These are phyloP conservation scores for Flaveria trinervia DNA, from an alignment of 129 eudicot species.

Conservation along the genomic window DNA sequence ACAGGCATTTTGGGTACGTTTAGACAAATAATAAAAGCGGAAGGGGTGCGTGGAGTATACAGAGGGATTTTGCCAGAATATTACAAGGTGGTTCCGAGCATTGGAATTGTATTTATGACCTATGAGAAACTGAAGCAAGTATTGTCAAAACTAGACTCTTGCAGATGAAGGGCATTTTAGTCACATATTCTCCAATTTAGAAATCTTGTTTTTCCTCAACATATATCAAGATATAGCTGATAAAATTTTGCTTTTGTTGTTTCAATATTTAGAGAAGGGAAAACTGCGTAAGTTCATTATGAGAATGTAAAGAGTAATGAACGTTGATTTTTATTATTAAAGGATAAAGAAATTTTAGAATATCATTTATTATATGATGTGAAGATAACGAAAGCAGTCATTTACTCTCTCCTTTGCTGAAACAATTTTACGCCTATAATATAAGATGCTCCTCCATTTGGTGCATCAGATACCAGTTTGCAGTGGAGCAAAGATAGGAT, in stretches of 20 bases:
- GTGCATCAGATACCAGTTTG: no score
- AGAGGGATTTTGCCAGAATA: constrained; percentile 95
- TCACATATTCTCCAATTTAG: constrained; percentile 15
- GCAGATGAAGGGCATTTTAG: constrained; percentile 23
- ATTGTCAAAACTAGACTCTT: constrained; percentile 53
- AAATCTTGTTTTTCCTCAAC: constrained; percentile 23
- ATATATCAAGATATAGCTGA: constrained; percentile 26
- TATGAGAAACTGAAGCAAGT: constrained; percentile 83
- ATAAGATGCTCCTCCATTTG: no score
- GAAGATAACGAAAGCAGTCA: no score
- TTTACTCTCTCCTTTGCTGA: no score
- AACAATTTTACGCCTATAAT: no score
- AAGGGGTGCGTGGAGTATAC: constrained; percentile 90
- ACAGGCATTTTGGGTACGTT: constrained; percentile 77
- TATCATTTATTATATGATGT: no score
- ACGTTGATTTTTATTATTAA: no score
- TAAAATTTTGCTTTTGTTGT: background rate
- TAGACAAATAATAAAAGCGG: constrained; percentile 59
- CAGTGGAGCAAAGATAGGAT: no score
- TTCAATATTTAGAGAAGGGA: background rate
- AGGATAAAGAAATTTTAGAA: no score
- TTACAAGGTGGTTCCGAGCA: constrained; percentile 98
- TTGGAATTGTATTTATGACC: constrained; percentile 91
- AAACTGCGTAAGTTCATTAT: background rate
- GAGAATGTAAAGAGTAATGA: background rate